Evolutionary conservation across 192 early-diverging fungal genomes (phyloP), one percentile per base, ranked within the genome.

Genomic region (Hyaloraphidium curvatum): DNA sequence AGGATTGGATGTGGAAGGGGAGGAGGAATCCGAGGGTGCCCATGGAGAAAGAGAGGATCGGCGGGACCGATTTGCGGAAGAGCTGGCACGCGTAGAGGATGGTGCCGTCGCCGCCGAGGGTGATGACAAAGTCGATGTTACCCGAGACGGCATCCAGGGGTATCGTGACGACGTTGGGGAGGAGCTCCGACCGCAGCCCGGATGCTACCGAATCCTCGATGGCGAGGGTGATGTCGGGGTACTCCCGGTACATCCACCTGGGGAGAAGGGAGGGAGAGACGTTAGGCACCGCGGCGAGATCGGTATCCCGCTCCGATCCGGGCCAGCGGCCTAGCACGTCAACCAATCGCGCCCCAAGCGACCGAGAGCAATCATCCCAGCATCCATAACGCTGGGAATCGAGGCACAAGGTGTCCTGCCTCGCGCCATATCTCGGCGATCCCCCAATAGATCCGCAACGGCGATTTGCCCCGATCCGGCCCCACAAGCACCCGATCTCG

Each of bases 81-180:
- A 91, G 62, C 5, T 80, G 84, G 1, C 85, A 84, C 1, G 83
- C 69, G 55, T 93, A 86, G 51, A 93, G 70, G 40, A 93, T 82
- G 2, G 90, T 93, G 21, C 90, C 90, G 57, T 92, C 89, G 26
- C 90, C 88, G 29, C 88, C 90, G 7, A 93, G 67, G n/a, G 88
- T 88, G n/a, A 93, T 70, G 2, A 81, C 86, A 59, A 88, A 81
- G 60, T 93, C 88, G 0, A 86, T 76, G 0, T 72, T 65, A 21
- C 83, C 64, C 4, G 77, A 62, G 59, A 83, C 82, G n/a, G 48
- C 54, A 14, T 58, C 57, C 26, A 67, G 53, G 17, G 21, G 27
- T 53, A 13, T 9, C 11, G 21, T 17, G 19, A 64, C 17, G 33
- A 2, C 21, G 22, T 52, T 11, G 59, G 28, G 21, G 41, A 40